Evolutionary conservation across 129 eudicot genomes (phyloP).

Genomic region (Chrysanthemum lavandulifolium): DNA sequence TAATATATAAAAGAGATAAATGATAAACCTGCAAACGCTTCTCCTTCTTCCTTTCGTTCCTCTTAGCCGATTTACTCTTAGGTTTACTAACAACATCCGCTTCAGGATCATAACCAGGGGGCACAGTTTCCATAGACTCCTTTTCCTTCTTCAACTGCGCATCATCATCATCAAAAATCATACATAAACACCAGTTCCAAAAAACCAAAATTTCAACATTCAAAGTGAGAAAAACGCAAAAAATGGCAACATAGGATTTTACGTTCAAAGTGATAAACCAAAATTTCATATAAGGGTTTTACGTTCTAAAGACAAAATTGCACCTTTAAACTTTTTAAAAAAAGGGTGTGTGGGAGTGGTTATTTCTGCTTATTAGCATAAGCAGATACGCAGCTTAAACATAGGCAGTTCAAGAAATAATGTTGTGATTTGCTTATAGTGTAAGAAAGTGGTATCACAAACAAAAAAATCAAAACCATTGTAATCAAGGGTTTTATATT

Average conservation of each 20-base stretch:
- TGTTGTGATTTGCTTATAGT: too few species aligned
- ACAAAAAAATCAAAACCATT: too few species aligned
- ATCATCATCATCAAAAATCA: slow-evolving; percentile 19
- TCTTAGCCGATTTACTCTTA: slow-evolving; percentile 83
- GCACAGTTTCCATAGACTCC: slow-evolving; percentile 55
- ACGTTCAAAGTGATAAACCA: too few species aligned
- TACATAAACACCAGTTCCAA: slow-evolving; percentile 15
- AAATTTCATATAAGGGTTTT: too few species aligned
- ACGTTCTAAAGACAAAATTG: too few species aligned
- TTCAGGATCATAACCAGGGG: slow-evolving; percentile 84
- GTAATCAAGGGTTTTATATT: too few species aligned
- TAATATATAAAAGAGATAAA: not conserved
- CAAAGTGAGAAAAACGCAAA: not conserved
- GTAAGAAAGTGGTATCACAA: too few species aligned
- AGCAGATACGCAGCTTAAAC: too few species aligned
- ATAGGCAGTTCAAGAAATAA: too few species aligned
- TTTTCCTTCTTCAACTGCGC: slow-evolving; percentile 81
- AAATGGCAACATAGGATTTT: not conserved
- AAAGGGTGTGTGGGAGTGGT: too few species aligned
- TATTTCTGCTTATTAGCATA: too few species aligned
- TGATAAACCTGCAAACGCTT: slow-evolving; percentile 76
- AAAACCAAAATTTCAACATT: not conserved
- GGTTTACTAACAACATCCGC: slow-evolving; percentile 53
- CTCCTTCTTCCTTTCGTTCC: slow-evolving; percentile 93
- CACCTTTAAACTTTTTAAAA: too few species aligned